Percentiles rank a stretch among this genome's conserved stretches.
phyloP scores from a whole-genome alignment of 73 alveolate genomes.

The Diophrys appendiculata region DNA sequence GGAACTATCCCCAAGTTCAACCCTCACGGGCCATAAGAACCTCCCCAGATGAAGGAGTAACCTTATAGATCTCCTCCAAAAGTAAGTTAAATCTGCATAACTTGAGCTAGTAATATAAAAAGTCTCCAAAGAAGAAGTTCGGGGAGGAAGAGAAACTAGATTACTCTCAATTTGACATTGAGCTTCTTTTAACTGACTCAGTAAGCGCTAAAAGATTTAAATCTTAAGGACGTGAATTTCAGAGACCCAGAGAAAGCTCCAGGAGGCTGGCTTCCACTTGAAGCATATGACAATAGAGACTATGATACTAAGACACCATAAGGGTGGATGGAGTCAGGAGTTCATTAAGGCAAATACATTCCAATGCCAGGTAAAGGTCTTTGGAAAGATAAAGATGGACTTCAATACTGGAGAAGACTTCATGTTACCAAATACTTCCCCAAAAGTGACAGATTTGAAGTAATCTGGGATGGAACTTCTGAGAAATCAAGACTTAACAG shows the following conservation, averaged over 20 bases:
- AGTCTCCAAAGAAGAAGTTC: constrained; percentile 36
- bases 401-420: constrained; percentile 66
- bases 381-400: constrained; percentile 73
- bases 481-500: constrained; percentile 66
- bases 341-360: constrained; percentile 51
- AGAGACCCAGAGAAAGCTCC: constrained; percentile 79
- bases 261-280: constrained; percentile 83
- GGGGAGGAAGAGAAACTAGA: constrained; percentile 33
- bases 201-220: constrained; percentile 19
- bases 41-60: constrained; percentile 52
- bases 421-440: constrained; percentile 57
- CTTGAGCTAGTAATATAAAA: neutral
- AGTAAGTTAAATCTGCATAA: constrained; percentile 20
- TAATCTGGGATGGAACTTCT: constrained; percentile 61
- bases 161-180: constrained; percentile 47
- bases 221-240: constrained; percentile 68
- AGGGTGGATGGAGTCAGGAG: constrained; percentile 74
- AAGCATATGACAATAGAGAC: constrained; percentile 77
- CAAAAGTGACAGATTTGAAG: constrained; percentile 59
- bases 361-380: constrained; percentile 61
- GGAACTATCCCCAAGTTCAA: too few relatives aligned
- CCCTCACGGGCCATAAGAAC: constrained; percentile 61
- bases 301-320: constrained; percentile 71
- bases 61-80: constrained; percentile 37
- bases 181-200: constrained; percentile 40